Percentiles rank a stretch among this genome's conserved stretches.
phyloP scores from a whole-genome alignment of 306 rosid genomes.

The Quercus variabilis region DNA sequence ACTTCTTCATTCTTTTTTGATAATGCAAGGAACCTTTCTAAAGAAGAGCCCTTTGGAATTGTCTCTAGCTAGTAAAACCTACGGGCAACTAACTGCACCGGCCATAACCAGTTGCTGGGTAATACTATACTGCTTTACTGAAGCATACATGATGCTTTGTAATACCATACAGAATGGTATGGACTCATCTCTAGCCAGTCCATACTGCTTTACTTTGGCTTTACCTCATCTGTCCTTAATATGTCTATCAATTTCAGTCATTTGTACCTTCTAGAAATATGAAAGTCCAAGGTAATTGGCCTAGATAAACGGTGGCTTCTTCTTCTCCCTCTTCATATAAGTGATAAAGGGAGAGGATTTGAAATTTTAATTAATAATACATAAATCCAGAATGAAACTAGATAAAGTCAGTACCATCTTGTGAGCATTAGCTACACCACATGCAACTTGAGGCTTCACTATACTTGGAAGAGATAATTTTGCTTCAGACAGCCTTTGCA shows the following conservation, averaged over 20 bases:
- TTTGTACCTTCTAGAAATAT: not conserved
- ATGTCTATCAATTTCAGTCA: not conserved
- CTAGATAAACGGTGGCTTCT: not conserved
- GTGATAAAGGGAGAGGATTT: not conserved
- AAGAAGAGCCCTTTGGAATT: too few species aligned
- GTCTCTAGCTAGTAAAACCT: too few species aligned
- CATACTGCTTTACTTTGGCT: too few species aligned
- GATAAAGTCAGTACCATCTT: constrained; percentile 48
- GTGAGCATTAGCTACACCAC: constrained; percentile 84
- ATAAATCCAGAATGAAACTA: not conserved
- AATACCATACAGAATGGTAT: too few species aligned
- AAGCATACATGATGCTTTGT: too few species aligned
- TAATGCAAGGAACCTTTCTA: too few species aligned
- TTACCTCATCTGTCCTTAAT: not conserved
- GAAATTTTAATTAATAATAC: not conserved
- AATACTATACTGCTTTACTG: too few species aligned
- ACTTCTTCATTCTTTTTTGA: too few species aligned
- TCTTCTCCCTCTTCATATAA: too few species aligned
- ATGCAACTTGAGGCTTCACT: constrained; percentile 94
- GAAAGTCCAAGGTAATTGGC: not conserved
- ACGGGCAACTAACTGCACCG: too few species aligned
- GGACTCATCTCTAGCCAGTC: too few species aligned
- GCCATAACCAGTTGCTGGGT: too few species aligned
- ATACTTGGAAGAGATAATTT: constrained; percentile 72
- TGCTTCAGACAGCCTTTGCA: constrained; percentile 47